phyloP scores from a whole-genome alignment of 2,329 filamentous ascomycete species.

The Cladosporium cucumerinum region DNA sequence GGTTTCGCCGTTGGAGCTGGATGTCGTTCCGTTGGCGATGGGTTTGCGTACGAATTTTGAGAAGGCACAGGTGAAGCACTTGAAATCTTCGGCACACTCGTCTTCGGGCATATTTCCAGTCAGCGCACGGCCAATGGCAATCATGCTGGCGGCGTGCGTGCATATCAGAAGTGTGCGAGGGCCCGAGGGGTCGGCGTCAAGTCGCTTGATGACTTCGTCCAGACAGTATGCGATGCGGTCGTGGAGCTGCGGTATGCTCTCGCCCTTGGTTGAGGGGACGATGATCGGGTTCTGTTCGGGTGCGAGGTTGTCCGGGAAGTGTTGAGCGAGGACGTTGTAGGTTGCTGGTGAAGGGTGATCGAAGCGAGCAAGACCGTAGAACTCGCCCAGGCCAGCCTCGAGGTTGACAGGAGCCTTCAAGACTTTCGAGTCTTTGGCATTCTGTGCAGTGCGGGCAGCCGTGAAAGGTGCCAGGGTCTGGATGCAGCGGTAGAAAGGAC shows the following conservation, averaged over 20 bases:
- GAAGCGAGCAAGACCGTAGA: constrained; percentile 85
- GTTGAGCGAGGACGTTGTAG: constrained; percentile 56
- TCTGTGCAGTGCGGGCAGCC: constrained; percentile 42
- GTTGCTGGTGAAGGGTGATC: constrained; percentile 76
- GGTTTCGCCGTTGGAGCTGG: constrained; percentile 13
- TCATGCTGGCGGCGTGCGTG: constrained; percentile 85
- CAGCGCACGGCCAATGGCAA: constrained; percentile 77
- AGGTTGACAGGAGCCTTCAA: constrained; percentile 29
- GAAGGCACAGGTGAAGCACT: constrained; percentile 77
- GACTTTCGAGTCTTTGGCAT: constrained; percentile 11
- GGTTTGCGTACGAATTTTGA: constrained; percentile 59
- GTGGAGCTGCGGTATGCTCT: constrained; percentile 76
- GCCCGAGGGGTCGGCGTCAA: constrained; percentile 64
- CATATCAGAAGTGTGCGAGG: constrained; percentile 72
- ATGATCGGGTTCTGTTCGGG: constrained; percentile 51
- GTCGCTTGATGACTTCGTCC: constrained; percentile 65
- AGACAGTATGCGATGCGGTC: constrained; percentile 71
- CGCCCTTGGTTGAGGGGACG: constrained; percentile 68
- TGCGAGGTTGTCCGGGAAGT: constrained; percentile 63
- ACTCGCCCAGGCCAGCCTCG: constrained; percentile 62
- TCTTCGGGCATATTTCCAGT: constrained; percentile 74
- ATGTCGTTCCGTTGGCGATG: constrained; percentile 17
- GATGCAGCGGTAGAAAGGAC: constrained; percentile 81
- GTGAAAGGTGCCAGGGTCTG: constrained; percentile 76
- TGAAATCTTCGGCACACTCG: constrained; percentile 72